Base-by-base conservation (phyloP, 169 alveolate genomes). In the Plasmodium knowlesi region DNA sequence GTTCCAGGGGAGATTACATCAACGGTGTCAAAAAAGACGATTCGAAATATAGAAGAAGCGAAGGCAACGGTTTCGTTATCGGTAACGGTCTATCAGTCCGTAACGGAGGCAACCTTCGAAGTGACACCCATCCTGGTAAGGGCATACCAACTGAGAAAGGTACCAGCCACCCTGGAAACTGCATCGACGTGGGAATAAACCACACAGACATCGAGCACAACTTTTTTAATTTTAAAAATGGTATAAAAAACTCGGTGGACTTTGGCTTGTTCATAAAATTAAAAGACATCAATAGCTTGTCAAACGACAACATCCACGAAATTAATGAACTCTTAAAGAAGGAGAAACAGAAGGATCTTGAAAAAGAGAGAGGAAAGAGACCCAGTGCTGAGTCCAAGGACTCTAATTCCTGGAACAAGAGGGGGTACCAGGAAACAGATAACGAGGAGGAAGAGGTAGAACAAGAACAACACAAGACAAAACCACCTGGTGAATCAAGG, bases 1-100 rank as follows among this genome's bases (percentile, higher is more conserved):
- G 92, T 67, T 61, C 92, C n/a, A 83, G 16, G 37, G 67, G 92
- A 83, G 92, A 61, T 30, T 34, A 83, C 73, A 37, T 30, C 28
- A 6, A 83, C 30, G 30, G 46, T 6, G 37, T 25, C 43, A 82
- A 14, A 83, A 61, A 37, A 22, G 57, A 16, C 25, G 57, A 76
- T 32, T 9, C 61, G 61, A 19, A 76, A 5, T 19, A 25, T 37
- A 76, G 34, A 37, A 34, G 25, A 10, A 32, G 70, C n/a, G 83
- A n/a, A 16, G 83, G 22, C 19, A 39, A 74, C 54, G 30, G 57
- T 34, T 43, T 10, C n/a, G 39, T 12, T 2, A 61, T 61, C 6
- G 37, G 76, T 2, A 61, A 9, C 34, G 34, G 34, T 25, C 2
- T 19, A 6, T 16, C 19, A 61, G 34, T 61, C 5, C 2, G 76